Evolutionary conservation across 2,329 filamentous ascomycete species (phyloP).

Genomic region (Xylariaceae sp.): DNA sequence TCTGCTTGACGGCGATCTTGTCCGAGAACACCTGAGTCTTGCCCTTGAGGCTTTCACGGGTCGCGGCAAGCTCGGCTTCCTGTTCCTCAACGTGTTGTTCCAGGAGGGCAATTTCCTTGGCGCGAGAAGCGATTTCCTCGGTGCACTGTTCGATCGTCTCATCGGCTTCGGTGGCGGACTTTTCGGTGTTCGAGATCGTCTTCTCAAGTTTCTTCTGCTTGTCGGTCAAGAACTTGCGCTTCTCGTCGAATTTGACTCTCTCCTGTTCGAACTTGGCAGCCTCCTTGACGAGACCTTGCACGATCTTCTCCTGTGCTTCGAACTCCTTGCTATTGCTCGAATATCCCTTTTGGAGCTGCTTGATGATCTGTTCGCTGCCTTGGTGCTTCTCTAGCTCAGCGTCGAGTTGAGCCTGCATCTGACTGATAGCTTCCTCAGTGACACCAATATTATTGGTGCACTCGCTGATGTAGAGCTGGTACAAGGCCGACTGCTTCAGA

Average conservation of each 20-base stretch:
- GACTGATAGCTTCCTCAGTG: constrained; percentile 81
- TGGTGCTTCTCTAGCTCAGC: constrained; percentile 87
- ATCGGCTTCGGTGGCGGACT: constrained; percentile 66
- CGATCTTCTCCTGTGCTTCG: constrained; percentile 74
- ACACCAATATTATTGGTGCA: constrained; percentile 85
- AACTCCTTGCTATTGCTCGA: constrained; percentile 77
- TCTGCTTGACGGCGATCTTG: constrained; percentile 86
- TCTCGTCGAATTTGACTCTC: constrained; percentile 94
- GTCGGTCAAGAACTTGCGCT: constrained; percentile 83
- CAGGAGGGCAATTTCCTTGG: constrained; percentile 67
- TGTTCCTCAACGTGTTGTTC: constrained; percentile 73
- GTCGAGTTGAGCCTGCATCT: constrained; percentile 83
- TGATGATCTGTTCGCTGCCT: constrained; percentile 85
- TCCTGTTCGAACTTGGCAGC: constrained; percentile 93
- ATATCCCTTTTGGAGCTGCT: constrained; percentile 79
- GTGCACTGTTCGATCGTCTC: constrained; percentile 72
- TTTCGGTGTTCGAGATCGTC: constrained; percentile 70
- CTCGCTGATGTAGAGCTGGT: constrained; percentile 85
- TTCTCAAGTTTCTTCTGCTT: constrained; percentile 97
- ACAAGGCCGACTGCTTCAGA: constrained; percentile 83
- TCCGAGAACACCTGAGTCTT: constrained; percentile 95
- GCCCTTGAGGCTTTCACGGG: constrained; percentile 83
- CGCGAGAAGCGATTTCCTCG: constrained; percentile 71
- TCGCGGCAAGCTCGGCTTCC: constrained; percentile 74
- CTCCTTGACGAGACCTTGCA: constrained; percentile 75